phyloP scores from a whole-genome alignment of 495 filamentous ascomycete species.

The Trypethelium eluteriae region DNA sequence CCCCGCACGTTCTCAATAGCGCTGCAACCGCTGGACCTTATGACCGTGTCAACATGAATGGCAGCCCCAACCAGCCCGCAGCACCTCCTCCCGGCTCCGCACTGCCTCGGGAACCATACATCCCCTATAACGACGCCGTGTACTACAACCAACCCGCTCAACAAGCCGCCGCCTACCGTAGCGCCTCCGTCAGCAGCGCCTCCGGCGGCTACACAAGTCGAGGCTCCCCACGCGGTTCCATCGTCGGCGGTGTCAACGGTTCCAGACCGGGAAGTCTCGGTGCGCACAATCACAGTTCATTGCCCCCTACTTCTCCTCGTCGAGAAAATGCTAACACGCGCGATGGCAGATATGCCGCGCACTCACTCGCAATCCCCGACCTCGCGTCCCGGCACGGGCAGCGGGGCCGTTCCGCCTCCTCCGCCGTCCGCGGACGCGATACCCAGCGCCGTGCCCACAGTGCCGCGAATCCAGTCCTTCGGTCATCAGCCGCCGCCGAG shows the following conservation, averaged over 20 bases:
- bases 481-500: background rate
- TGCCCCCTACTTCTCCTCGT: background rate
- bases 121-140: background rate
- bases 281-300: background rate
- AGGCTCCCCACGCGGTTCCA: background rate
- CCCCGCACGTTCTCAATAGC: background rate
- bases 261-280: background rate
- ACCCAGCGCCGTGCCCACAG: slow-evolving; percentile 13
- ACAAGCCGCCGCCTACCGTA: background rate
- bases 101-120: background rate
- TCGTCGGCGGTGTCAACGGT: background rate
- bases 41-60: background rate
- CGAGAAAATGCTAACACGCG: background rate
- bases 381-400: slow-evolving; percentile 4
- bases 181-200: background rate
- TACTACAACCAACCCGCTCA: background rate
- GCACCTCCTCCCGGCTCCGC: background rate
- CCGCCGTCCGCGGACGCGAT: slow-evolving; percentile 12
- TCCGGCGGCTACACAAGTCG: background rate
- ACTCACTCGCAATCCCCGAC: slow-evolving; percentile 2
- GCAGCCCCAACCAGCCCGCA: background rate
- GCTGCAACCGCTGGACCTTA: background rate
- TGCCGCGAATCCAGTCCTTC: background rate
- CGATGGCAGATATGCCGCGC: background rate
- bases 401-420: background rate